Conservation (phyloP, 78 protist genomes). For the Dictyostelium intermedium region DNA sequence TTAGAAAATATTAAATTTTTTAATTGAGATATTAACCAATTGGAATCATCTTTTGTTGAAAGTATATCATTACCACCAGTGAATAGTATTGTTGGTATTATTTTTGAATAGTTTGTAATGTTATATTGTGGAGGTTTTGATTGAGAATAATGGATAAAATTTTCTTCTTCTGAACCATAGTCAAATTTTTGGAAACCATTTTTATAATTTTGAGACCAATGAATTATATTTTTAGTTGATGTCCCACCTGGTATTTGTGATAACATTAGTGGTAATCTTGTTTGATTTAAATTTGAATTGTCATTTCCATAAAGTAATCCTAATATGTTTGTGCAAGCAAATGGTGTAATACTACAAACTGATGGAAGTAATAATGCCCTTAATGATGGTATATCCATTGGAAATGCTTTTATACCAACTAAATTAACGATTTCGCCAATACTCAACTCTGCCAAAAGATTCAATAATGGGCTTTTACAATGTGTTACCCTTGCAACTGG, state of each 20-base stretch:
- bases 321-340: background rate
- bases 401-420: background rate
- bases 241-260: conserved; percentile 35
- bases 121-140: conserved; percentile 14
- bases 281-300: background rate
- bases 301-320: background rate
- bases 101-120: background rate
- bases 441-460: background rate
- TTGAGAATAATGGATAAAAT: background rate
- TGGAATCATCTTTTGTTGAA: background rate
- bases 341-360: background rate
- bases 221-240: conserved; percentile 30
- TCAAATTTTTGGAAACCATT: conserved; percentile 6
- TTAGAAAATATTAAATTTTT: background rate
- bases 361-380: background rate
- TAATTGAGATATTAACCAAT: background rate
- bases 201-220: conserved; percentile 42
- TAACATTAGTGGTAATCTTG: background rate
- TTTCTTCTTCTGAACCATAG: background rate
- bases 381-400: background rate
- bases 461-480: background rate
- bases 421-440: background rate
- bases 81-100: background rate
- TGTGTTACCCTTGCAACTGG: conserved; percentile 18
- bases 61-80: conserved; percentile 32